These are phyloP conservation scores for Ustilaginoidea virens DNA, from an alignment of 2,329 filamentous ascomycete genomes.

Conservation along the genomic window DNA sequence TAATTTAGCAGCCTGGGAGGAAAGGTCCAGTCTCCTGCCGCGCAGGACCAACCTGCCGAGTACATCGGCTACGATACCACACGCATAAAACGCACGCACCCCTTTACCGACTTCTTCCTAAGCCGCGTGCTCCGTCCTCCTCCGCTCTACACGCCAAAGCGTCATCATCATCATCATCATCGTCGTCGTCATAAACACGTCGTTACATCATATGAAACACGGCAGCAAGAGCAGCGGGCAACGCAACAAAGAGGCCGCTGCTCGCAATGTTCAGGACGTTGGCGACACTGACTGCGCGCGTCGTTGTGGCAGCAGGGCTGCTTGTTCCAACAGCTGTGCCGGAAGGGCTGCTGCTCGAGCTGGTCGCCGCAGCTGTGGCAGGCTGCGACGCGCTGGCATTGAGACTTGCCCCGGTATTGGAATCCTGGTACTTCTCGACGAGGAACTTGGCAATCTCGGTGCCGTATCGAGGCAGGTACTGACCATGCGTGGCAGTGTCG, in stretches of 20 bases:
- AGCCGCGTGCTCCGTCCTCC: no score
- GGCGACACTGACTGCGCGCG: not conserved
- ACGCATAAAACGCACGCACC: no score
- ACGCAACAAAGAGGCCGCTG: slow-evolving; percentile 2
- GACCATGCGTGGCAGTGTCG: slow-evolving; percentile 14
- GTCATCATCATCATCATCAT: no score
- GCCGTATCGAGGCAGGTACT: slow-evolving; percentile 21
- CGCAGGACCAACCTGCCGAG: no score
- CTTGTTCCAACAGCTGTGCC: not conserved
- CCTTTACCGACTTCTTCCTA: no score
- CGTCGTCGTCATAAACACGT: no score
- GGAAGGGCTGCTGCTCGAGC: not conserved
- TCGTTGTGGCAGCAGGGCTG: slow-evolving; percentile 1
- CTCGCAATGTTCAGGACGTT: slow-evolving; percentile 1
- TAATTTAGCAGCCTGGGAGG: no score
- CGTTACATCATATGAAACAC: slow-evolving; percentile 1
- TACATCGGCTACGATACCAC: no score
- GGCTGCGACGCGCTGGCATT: no score
- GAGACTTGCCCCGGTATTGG: not conserved
- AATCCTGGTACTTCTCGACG: slow-evolving; percentile 13
- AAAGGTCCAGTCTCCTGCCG: no score
- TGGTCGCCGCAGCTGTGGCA: no score
- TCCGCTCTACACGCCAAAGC: no score
- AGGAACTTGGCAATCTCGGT: slow-evolving; percentile 19
- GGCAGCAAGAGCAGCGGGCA: slow-evolving; percentile 2